Evolutionary conservation across 2,329 filamentous ascomycete genomes (phyloP).

Genomic region (Drechslerella stenobrocha): DNA sequence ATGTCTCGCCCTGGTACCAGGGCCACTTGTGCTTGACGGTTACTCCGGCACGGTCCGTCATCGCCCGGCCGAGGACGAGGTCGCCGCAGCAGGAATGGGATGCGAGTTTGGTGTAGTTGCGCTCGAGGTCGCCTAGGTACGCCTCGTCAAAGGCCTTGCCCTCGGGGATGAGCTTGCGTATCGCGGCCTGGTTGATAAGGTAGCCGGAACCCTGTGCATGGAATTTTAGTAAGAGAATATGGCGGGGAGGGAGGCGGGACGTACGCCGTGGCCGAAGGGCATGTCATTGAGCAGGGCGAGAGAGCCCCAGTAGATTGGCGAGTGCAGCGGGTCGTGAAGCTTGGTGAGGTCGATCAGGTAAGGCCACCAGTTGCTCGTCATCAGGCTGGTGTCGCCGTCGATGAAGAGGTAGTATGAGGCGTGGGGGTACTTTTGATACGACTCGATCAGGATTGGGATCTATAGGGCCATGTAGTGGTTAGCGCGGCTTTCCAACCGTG

Average conservation of each 20-base stretch:
- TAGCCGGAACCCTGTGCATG: conserved; percentile 27
- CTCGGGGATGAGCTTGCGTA: conserved; percentile 31
- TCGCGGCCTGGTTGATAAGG: conserved; percentile 41
- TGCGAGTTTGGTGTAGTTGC: conserved; percentile 40
- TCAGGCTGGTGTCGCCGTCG: conserved; percentile 43
- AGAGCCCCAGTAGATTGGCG: conserved; percentile 41
- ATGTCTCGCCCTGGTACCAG: conserved; percentile 42
- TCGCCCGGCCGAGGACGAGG: conserved; percentile 37
- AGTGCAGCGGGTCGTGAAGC: conserved; percentile 26
- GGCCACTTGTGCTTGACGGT: conserved; percentile 45
- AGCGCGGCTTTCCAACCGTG: background rate
- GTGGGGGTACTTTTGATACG: conserved; percentile 40
- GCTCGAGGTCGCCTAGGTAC: conserved; percentile 38
- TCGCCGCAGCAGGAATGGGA: conserved; percentile 40
- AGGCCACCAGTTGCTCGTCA: conserved; percentile 46
- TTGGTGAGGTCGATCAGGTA: conserved; percentile 41
- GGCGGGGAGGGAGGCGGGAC: background rate
- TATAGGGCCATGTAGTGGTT: conserved; percentile 5
- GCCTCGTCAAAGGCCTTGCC: conserved; percentile 36
- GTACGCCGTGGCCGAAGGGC: conserved; percentile 33
- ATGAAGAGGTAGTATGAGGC: conserved; percentile 46
- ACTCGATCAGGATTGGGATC: conserved; percentile 44
- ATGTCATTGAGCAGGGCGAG: conserved; percentile 31
- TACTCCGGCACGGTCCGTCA: conserved; percentile 33
- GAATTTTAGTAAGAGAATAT: background rate